phyloP scores from a whole-genome alignment of 2,329 filamentous ascomycete species.

The Aspergillus quadrilineatus region DNA sequence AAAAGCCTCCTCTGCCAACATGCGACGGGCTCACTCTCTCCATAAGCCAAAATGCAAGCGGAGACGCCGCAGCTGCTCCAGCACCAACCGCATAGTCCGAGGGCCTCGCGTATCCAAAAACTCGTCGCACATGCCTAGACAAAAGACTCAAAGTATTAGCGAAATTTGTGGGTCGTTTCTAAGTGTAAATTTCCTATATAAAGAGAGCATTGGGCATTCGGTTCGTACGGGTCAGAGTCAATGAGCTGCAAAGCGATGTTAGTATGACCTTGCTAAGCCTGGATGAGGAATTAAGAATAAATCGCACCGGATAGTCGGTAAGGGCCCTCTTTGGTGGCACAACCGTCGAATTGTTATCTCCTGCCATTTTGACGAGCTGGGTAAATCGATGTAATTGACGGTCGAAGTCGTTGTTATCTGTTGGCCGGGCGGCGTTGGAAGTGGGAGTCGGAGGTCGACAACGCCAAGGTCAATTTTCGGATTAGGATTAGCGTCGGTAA shows the following conservation, averaged over 20 bases:
- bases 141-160: slow-evolving; percentile 29
- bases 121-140: slow-evolving; percentile 81
- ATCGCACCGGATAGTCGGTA: slow-evolving; percentile 82
- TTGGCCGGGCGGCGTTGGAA: slow-evolving; percentile 27
- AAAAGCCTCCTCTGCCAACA: slow-evolving; percentile 78
- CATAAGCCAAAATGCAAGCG: slow-evolving; percentile 71
- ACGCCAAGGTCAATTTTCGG: slow-evolving; percentile 21
- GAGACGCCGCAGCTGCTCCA: slow-evolving; percentile 68
- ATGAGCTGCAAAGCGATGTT: slow-evolving; percentile 69
- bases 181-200: background rate
- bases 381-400: slow-evolving; percentile 11
- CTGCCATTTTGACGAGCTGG: slow-evolving; percentile 33
- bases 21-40: slow-evolving; percentile 84
- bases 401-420: slow-evolving; percentile 19
- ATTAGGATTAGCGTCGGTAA: slow-evolving; percentile 9
- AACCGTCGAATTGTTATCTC: slow-evolving; percentile 45
- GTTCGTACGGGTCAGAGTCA: slow-evolving; percentile 91
- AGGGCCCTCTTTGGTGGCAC: slow-evolving; percentile 75
- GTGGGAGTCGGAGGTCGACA: slow-evolving; percentile 23
- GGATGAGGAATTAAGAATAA: background rate
- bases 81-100: slow-evolving; percentile 77
- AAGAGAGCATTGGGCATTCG: slow-evolving; percentile 9
- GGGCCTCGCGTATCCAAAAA: slow-evolving; percentile 79
- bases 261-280: slow-evolving; percentile 14
- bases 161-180: background rate